Evolutionary conservation across 2,329 filamentous ascomycete genomes (phyloP), one percentile per base, ranked within the genome.

Genomic region (Leptographium procerum): DNA sequence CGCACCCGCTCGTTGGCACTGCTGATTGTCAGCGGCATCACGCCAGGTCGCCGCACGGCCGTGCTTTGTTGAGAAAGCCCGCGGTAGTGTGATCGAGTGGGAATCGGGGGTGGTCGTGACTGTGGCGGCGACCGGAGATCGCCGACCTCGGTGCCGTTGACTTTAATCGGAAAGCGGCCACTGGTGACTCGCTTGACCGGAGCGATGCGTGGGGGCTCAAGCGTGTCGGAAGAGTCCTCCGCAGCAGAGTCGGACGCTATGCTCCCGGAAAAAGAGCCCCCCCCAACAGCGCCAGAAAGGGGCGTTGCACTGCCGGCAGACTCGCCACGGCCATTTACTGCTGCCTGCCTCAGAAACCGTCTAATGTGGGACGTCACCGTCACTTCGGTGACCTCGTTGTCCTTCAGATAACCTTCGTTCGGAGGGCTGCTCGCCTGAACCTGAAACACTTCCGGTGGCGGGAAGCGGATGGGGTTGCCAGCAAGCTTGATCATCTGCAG

Each of bases 401-500:
- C 85, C 61, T 83, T 82, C 50, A 76, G 64, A 16, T 74, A 71
- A 2, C 75, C 75, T 43, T 83, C 80, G 63, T 82, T 81, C 1
- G 81, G 76, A 22, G 80, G 79, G 54, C 75, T 83, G 47, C 72
- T 72, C 22, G 77, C 75, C 65, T 80, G 78, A 13, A 82, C 73
- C 64, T 86, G 83, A 29, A 90, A 70, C 16, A 87, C 77, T 63
- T 87, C 84, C 65, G 80, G 83, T 19, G 89, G 86, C 4, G 91
- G 91, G 65, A 92, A 92, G 60, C 80, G 82, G 60, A 96, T 81
- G 10, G 89, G 89, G 65, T 96, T 96, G 52, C 90, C 90, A 59
- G 92, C 88, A 40, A 96, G 83, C 70, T 95, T 96, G 59, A 97
- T 78, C 64, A 95, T 88, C 68, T 92, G 89, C 60, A 97, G 75